phyloP scores from a whole-genome alignment of 495 filamentous ascomycete genomes.

The Penicillium argentinense region DNA sequence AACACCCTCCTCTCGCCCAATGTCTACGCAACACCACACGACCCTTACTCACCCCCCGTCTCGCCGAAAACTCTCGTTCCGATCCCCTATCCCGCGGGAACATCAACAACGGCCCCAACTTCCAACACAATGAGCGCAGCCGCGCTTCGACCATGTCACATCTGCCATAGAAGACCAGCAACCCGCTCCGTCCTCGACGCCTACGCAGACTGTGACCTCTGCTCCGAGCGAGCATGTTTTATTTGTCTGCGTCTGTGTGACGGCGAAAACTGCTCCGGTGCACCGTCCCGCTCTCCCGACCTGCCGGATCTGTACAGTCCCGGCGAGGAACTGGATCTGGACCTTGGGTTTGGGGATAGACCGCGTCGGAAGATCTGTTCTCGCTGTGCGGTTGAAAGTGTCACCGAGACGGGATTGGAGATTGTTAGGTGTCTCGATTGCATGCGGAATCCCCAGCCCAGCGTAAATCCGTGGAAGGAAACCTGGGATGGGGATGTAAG shows the following conservation, averaged over 20 bases:
- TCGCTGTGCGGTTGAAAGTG: constrained; percentile 42
- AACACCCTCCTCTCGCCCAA: constrained; percentile 25
- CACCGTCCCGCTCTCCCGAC: background rate
- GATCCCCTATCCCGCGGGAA: constrained; percentile 9
- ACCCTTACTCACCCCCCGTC: constrained; percentile 34
- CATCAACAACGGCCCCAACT: constrained; percentile 9
- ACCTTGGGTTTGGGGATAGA: too few relatives aligned
- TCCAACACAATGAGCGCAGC: too few relatives aligned
- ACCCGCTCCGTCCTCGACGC: constrained; percentile 47
- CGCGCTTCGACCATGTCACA: constrained; percentile 49
- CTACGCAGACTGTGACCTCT: constrained; percentile 51
- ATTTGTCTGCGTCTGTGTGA: constrained; percentile 54
- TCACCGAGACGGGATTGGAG: constrained; percentile 39
- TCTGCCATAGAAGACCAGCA: constrained; percentile 51
- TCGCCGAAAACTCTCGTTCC: constrained; percentile 38
- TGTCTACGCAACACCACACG: constrained; percentile 20
- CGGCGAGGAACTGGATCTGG: constrained; percentile 5
- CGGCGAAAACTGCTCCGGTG: constrained; percentile 26
- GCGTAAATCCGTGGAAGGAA: too few relatives aligned
- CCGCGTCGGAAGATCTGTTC: constrained; percentile 39
- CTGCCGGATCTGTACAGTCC: constrained; percentile 6
- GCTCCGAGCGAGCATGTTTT: constrained; percentile 48
- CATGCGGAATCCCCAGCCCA: too few relatives aligned
- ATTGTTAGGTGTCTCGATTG: constrained; percentile 43
- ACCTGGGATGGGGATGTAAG: too few relatives aligned